Percentiles rank a stretch among this genome's conserved stretches.
Evolutionary conservation across 305 asterid species (phyloP).

Genomic region (Solanum hybrid): DNA sequence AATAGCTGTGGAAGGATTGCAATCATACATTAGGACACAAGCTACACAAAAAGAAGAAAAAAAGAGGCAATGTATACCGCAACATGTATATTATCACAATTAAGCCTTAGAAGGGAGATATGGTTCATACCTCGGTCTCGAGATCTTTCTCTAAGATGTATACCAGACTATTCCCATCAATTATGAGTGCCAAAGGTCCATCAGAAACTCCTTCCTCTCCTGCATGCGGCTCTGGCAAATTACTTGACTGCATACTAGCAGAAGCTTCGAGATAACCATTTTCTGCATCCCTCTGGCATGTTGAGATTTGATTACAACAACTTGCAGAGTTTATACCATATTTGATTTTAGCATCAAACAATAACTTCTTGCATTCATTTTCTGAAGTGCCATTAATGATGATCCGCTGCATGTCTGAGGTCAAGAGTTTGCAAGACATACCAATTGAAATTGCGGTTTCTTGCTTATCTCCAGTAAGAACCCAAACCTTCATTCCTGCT

Average conservation of each 20-base stretch:
- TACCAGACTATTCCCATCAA: slow-evolving; percentile 96
- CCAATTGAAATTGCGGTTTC: slow-evolving; percentile 98
- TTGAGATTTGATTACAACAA: slow-evolving; percentile 22
- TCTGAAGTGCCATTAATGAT: slow-evolving; percentile 85
- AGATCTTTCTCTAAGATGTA: slow-evolving; percentile 91
- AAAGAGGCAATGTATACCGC: neutral
- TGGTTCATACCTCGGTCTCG: slow-evolving; percentile 59
- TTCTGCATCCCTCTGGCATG: slow-evolving; percentile 35
- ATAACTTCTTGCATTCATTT: slow-evolving; percentile 70
- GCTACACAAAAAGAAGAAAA: neutral
- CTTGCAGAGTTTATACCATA: slow-evolving; percentile 35
- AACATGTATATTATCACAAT: neutral
- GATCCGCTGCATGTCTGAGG: slow-evolving; percentile 79
- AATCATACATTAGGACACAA: slow-evolving; percentile 23
- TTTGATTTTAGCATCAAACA: slow-evolving; percentile 71
- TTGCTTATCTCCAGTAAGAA: slow-evolving; percentile 98
- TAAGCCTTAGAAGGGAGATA: slow-evolving; percentile 1
- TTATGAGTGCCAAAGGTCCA: slow-evolving; percentile 70
- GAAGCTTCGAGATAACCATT: slow-evolving; percentile 40
- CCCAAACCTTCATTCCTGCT: slow-evolving; percentile 98
- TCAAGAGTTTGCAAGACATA: slow-evolving; percentile 88
- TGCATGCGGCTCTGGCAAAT: slow-evolving; percentile 25
- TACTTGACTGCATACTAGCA: slow-evolving; percentile 31
- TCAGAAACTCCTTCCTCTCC: slow-evolving; percentile 33
- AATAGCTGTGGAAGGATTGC: slow-evolving; percentile 54